Base-by-base conservation (phyloP, 1,284 basidiomycete genomes). In the Lentinus polychrous region DNA sequence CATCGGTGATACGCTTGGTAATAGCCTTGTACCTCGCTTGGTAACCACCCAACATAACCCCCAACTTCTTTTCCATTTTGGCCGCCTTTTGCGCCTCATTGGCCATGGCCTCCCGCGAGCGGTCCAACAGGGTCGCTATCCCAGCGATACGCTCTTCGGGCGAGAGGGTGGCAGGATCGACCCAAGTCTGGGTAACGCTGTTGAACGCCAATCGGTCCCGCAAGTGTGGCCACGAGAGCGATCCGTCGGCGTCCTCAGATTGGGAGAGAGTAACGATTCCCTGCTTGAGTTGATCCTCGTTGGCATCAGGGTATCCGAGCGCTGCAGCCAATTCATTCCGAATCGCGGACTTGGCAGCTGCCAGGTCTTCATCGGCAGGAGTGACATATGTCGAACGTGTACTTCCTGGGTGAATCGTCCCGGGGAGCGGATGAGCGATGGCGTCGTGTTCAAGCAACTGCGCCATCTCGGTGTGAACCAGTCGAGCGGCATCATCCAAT, bases 1-100 rank as follows among this genome's bases (percentile, higher is more conserved):
- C 78, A 36, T 81, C 78, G 1, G 68, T 69, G 34, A 95, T 70
- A 6, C 84, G 79, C 59, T 81, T 81, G 12, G 75, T 71, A 6
- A 95, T 74, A 38, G 81, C 79, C 56, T 76, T 76, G 37, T 85
- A 84, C 12, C 95, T 81, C 34, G 79, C 78, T 60, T 91, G 81
- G 67, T 99, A 99, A 2, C 96, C 96, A 36, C 94, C 94, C 6
- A 99, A 77, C 18, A 83, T 78, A 55, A 95, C 83, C 11, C 73
- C 78, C 15, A 99, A 79, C 66, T 93, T 94, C 79, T 95, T 97
- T 73, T 99, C 96, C 3, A 78, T 66, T 70, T 98, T 99, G 36
- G 79, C 69, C 0, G 90, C 86, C 60, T 86, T 89, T 42, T 74
- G 77, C 0, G 91, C 91, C 60, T 91, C 87, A 58, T 79, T 81